These are phyloP conservation scores for Astrocystis sublimbata DNA, from an alignment of 495 filamentous ascomycete species.

Conservation along the genomic window DNA sequence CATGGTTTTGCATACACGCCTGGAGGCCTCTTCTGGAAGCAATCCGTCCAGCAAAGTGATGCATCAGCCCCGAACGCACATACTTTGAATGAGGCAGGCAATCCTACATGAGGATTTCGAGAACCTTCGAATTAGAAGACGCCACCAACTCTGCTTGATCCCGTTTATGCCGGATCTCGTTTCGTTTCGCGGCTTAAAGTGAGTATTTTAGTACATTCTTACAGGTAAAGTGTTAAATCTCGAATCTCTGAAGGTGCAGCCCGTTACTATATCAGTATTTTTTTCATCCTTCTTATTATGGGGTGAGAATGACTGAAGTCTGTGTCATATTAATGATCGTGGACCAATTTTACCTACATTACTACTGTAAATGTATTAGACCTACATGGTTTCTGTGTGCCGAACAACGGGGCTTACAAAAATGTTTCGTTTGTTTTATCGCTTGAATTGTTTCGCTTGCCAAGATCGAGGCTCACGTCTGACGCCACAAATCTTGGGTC, in stretches of 20 bases:
- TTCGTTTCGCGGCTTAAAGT: too few species aligned
- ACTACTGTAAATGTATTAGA: too few species aligned
- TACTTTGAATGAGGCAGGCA: too few species aligned
- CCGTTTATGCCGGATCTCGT: not conserved
- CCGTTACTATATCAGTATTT: too few species aligned
- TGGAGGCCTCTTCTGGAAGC: conserved; percentile 8
- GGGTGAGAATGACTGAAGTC: too few species aligned
- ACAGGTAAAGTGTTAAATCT: too few species aligned
- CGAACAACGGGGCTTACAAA: not conserved
- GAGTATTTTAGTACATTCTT: too few species aligned
- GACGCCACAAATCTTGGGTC: not conserved
- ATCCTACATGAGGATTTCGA: not conserved
- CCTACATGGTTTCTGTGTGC: not conserved
- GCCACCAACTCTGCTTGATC: not conserved
- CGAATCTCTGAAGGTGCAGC: not conserved
- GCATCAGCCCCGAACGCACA: not conserved
- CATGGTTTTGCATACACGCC: not conserved
- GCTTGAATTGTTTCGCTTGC: not conserved
- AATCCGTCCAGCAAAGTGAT: not conserved
- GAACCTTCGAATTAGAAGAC: not conserved
- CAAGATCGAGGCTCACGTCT: not conserved
- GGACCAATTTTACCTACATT: not conserved
- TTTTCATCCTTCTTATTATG: too few species aligned
- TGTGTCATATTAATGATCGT: too few species aligned
- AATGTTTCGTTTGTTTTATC: conserved; percentile 1